Conservation (phyloP, 805 yeast species). For the Candida rishiriensis region DNA sequence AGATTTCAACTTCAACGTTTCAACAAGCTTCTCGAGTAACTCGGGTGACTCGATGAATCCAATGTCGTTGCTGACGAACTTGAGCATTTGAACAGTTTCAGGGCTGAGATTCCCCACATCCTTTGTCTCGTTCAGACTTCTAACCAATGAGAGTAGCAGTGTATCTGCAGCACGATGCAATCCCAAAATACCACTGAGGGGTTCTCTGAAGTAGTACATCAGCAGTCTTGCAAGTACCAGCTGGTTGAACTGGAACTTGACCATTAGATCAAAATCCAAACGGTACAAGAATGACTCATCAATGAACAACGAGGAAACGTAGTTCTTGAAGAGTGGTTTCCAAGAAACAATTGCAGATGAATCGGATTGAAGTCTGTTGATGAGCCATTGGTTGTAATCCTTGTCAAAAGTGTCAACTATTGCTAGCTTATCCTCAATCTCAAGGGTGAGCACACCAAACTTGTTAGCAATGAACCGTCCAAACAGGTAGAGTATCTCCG, state of each 20-base stretch:
- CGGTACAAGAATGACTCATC: slow-evolving; percentile 9
- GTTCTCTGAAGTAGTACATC: slow-evolving; percentile 13
- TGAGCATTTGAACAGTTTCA: slow-evolving; percentile 13
- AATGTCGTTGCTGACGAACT: slow-evolving; percentile 19
- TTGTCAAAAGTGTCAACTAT: slow-evolving; percentile 11
- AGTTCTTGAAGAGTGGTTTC: slow-evolving; percentile 11
- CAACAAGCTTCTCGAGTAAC: slow-evolving; percentile 19
- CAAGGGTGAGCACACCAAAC: slow-evolving; percentile 8
- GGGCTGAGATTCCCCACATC: slow-evolving; percentile 6
- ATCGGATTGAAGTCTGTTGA: slow-evolving; percentile 9
- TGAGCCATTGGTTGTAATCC: slow-evolving; percentile 11
- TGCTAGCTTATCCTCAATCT: slow-evolving; percentile 9
- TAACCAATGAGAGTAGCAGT: slow-evolving; percentile 14
- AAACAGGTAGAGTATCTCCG: slow-evolving; percentile 5
- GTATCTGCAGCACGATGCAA: slow-evolving; percentile 12
- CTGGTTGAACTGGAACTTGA: slow-evolving; percentile 23
- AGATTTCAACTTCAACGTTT: slow-evolving; percentile 14
- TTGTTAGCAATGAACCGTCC: slow-evolving; percentile 8
- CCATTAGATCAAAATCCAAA: slow-evolving; percentile 11
- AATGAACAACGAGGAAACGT: slow-evolving; percentile 10
- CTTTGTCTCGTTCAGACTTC: slow-evolving; percentile 9
- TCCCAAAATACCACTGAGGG: slow-evolving; percentile 8
- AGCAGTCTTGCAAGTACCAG: slow-evolving; percentile 18
- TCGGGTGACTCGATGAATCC: slow-evolving; percentile 18
- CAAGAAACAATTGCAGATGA: slow-evolving; percentile 5